Conservation (phyloP, 73 alveolate genomes). For the Effrenium voratum region DNA sequence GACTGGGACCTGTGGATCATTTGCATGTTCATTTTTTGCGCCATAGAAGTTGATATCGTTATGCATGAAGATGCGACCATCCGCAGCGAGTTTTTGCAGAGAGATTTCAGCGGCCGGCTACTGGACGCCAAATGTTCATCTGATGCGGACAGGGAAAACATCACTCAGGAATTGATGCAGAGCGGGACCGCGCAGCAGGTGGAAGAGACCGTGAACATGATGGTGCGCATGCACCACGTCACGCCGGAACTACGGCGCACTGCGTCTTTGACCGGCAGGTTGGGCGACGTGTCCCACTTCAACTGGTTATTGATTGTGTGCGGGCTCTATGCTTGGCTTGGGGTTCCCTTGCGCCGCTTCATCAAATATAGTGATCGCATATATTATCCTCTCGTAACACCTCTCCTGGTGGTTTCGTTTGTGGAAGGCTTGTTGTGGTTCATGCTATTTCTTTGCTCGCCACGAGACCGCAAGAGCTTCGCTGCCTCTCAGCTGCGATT, state of each 20-base stretch:
- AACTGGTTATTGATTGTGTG: background rate
- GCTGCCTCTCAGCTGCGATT: background rate
- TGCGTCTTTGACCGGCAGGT: background rate
- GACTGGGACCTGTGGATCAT: no score
- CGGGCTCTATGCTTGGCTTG: background rate
- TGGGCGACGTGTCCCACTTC: background rate
- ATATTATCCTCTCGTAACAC: background rate
- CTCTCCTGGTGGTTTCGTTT: background rate
- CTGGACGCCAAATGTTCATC: constrained; percentile 9
- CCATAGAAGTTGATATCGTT: background rate
- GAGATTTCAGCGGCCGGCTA: background rate
- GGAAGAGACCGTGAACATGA: background rate
- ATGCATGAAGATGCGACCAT: background rate
- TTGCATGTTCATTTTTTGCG: background rate
- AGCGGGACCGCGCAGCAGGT: background rate
- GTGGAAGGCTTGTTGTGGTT: background rate
- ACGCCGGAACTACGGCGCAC: background rate
- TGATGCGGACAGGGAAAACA: background rate
- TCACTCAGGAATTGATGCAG: background rate
- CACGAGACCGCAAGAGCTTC: background rate
- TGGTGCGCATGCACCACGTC: background rate
- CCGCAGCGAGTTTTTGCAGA: background rate
- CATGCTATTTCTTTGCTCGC: background rate
- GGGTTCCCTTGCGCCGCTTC: background rate
- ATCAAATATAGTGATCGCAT: no score